phyloP scores from a whole-genome alignment of 2,329 filamentous ascomycete species.

The Hymenoscyphus repandus region DNA sequence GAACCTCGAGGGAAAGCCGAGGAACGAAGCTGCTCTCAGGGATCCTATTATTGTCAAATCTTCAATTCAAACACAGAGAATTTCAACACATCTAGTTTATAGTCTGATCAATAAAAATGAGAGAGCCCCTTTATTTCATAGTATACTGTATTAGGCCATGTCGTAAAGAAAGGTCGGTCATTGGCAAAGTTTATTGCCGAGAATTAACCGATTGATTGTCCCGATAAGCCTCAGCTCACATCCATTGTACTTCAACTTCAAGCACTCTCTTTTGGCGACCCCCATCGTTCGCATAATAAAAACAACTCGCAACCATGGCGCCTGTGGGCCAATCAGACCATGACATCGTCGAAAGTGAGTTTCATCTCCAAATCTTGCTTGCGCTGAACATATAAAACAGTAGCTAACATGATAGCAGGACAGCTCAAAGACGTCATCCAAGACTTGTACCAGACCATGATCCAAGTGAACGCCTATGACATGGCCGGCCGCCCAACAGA shows the following conservation, averaged over 20 bases:
- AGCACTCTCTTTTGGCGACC: not conserved
- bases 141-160: too few relatives aligned
- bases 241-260: constrained; percentile 1
- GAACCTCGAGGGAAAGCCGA: too few relatives aligned
- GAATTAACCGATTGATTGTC: not conserved
- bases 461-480: constrained; percentile 59
- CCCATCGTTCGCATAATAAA: not conserved
- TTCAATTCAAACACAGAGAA: too few relatives aligned
- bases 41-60: too few relatives aligned
- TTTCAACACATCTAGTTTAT: too few relatives aligned
- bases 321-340: constrained; percentile 32
- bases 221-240: not conserved
- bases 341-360: constrained; percentile 34
- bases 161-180: too few relatives aligned
- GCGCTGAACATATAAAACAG: not conserved
- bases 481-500: constrained; percentile 40
- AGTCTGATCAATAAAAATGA: too few relatives aligned
- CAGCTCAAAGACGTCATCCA: constrained; percentile 59
- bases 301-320: constrained; percentile 29
- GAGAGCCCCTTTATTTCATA: too few relatives aligned
- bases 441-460: constrained; percentile 58
- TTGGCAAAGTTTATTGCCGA: not conserved
- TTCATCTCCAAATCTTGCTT: not conserved
- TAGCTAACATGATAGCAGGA: constrained; percentile 35
- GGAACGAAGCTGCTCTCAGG: too few relatives aligned